Conservation (phyloP, 257 asterid genomes). For the Leptodermis oblonga region DNA sequence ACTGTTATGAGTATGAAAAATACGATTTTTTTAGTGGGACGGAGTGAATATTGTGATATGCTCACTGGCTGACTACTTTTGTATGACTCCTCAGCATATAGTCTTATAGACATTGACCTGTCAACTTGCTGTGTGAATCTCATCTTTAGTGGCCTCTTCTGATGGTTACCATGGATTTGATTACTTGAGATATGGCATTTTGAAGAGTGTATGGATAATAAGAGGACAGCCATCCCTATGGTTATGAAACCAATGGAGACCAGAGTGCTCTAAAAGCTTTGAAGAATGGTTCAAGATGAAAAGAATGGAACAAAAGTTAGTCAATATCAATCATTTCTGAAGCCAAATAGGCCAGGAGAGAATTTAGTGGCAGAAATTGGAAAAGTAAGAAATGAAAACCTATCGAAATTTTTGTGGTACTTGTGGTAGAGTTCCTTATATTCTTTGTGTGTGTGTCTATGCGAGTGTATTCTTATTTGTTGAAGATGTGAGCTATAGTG, state of each 20-base stretch:
- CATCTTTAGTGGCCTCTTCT: constrained; percentile 6
- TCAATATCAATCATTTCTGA: constrained; percentile 3
- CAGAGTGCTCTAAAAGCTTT: not conserved
- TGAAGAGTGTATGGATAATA: constrained; percentile 6
- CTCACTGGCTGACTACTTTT: not conserved
- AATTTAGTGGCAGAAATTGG: not conserved
- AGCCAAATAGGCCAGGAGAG: not conserved
- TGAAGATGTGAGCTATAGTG: too few species aligned
- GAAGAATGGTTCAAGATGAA: not conserved
- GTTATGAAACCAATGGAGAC: not conserved
- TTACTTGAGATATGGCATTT: not conserved
- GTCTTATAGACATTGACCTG: not conserved
- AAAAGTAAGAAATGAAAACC: not conserved
- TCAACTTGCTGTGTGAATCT: not conserved
- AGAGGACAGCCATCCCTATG: constrained; percentile 2
- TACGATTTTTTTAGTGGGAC: too few species aligned
- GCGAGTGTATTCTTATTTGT: too few species aligned
- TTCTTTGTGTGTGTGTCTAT: too few species aligned
- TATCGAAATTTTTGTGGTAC: not conserved
- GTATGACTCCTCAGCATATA: not conserved
- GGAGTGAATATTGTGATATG: too few species aligned
- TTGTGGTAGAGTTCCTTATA: too few species aligned
- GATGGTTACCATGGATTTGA: constrained; percentile 6
- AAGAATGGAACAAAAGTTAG: not conserved
- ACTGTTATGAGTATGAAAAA: too few species aligned